Evolutionary conservation across 352 stramenopile species (phyloP), one percentile per base, ranked within the genome.

Genomic region (Phytophthora pinifolia): DNA sequence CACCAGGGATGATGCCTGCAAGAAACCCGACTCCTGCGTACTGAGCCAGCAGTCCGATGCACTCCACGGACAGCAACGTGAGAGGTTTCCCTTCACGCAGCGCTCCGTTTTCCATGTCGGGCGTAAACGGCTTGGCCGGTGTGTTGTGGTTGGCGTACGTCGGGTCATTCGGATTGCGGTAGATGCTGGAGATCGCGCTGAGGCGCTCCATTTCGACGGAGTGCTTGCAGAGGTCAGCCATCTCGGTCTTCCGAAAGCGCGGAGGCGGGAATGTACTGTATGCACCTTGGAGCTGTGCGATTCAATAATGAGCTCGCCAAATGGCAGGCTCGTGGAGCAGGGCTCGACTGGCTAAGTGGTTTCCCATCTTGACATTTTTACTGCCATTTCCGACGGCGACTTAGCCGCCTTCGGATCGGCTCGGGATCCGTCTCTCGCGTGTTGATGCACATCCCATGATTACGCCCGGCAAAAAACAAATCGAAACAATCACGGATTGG

Each of bases 1-100:
- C 56, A 25, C 58, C 70, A 6, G 69, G 70, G 2, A 79, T 59
- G 17, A 78, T 65, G 25, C 68, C 72, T 9, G 59, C 55, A 6
- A 78, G 45, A 33, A 78, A 67, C 0, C 73, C 73, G n/a, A 78
- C 67, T 36, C 67, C 73, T 18, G 70, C 62, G 35, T 81, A 83
- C 15, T 83, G 72, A n/a, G 64, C 55, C 20, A 83, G 36, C 1
- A 83, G 46, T 2, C 70, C 70, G 29, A 80, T 67, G 41, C 61
- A 68, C 35, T 79, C 67, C 8, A 54, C 47, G 10, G 69, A 74
- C 48, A 75, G 42, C n/a, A 83, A 22, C 0, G 54, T 18, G 9
- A 74, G 66, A 6, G 63, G 54, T 20, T 63, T 62, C n/a, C 73
- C 73, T 14, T 67, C 54, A 22, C 68, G 57, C 25, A 83, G 52